Evolutionary conservation across 768 basidiomycete genomes (phyloP).

Genomic region (Solioccasus polychromus): DNA sequence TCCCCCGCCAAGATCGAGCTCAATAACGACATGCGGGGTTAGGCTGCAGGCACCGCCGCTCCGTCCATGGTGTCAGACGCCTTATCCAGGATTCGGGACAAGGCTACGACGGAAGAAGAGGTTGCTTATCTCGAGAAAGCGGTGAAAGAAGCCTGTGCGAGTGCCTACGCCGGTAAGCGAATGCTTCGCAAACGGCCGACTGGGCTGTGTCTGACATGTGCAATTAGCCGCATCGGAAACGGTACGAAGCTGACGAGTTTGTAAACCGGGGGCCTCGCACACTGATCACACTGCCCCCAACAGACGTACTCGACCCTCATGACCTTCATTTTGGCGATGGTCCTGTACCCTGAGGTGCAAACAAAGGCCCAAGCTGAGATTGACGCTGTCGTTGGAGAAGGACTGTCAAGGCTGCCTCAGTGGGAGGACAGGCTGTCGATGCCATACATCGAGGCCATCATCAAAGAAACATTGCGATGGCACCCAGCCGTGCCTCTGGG

Average conservation of each 20-base stretch:
- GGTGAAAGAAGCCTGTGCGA: constrained; percentile 23
- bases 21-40: not conserved
- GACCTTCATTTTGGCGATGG: constrained; percentile 25
- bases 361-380: constrained; percentile 18
- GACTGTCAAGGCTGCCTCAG: constrained; percentile 17
- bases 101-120: constrained; percentile 6
- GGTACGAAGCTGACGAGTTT: not conserved
- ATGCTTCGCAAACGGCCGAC: not conserved
- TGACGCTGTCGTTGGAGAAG: constrained; percentile 15
- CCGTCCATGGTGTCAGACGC: constrained; percentile 26
- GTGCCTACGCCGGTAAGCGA: constrained; percentile 16
- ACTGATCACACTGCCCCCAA: constrained; percentile 9
- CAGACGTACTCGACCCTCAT: constrained; percentile 19
- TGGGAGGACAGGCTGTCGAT: constrained; percentile 21
- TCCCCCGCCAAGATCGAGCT: too few species aligned
- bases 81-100: constrained; percentile 11
- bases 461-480: constrained; percentile 27
- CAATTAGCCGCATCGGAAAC: not conserved
- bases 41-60: constrained; percentile 20
- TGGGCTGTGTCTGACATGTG: constrained; percentile 9
- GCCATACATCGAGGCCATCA: constrained; percentile 19
- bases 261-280: not conserved
- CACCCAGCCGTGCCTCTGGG: constrained; percentile 15
- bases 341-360: constrained; percentile 26
- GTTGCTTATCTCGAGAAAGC: constrained; percentile 14